phyloP scores from a whole-genome alignment of 164 flowering plant genomes.

The Cinnamomum chago region DNA sequence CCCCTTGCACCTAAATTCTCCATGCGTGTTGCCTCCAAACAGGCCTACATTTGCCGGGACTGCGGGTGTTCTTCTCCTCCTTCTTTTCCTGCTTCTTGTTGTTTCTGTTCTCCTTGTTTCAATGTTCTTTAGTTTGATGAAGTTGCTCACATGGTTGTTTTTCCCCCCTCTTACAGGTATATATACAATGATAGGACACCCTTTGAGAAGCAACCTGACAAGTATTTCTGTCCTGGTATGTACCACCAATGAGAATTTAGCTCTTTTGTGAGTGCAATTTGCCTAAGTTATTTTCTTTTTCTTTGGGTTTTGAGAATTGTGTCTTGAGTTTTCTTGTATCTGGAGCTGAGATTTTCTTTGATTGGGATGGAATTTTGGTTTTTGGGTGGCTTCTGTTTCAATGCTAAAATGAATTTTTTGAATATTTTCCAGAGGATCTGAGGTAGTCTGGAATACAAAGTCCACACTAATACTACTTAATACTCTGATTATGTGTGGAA shows the following conservation, averaged over 20 bases:
- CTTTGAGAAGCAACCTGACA: constrained; percentile 83
- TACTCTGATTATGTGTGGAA: too few relatives aligned
- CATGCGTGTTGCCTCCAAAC: constrained; percentile 77
- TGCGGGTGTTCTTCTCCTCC: constrained; percentile 57
- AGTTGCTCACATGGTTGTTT: background rate
- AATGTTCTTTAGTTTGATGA: background rate
- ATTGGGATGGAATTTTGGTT: background rate
- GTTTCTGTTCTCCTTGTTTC: background rate
- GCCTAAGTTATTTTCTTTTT: background rate
- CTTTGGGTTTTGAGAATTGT: constrained; percentile 5
- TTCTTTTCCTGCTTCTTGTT: background rate
- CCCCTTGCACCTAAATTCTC: constrained; percentile 47
- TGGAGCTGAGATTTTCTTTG: background rate
- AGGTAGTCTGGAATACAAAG: too few relatives aligned
- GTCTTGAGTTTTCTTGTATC: background rate
- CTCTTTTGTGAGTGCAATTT: background rate
- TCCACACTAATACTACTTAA: too few relatives aligned
- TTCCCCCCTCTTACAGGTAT: constrained; percentile 48
- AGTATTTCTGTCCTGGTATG: constrained; percentile 89
- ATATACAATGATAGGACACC: constrained; percentile 90
- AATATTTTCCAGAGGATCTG: background rate
- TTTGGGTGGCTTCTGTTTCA: background rate
- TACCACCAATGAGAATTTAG: background rate
- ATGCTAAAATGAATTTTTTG: background rate
- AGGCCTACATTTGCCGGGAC: constrained; percentile 90